phyloP scores from a whole-genome alignment of 2,329 filamentous ascomycete genomes.

The Zalaria sp. region DNA sequence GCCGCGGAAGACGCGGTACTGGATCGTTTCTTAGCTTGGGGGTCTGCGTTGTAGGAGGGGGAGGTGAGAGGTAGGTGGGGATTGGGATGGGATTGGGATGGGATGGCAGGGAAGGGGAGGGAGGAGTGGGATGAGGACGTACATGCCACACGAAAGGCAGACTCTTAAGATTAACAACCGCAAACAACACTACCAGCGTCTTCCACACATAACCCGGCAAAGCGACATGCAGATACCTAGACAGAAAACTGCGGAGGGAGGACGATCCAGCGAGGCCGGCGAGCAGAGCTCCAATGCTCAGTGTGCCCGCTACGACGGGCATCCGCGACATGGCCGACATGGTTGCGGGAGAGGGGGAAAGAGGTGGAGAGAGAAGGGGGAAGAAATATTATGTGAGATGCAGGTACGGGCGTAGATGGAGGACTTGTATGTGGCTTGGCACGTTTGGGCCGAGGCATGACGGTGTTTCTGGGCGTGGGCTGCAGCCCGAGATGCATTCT shows the following conservation, averaged over 20 bases:
- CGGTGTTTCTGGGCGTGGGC: too few species aligned
- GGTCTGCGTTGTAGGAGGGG: neutral
- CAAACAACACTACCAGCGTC: slow-evolving; percentile 33
- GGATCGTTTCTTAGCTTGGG: neutral
- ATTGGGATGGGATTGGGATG: neutral
- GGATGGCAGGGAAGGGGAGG: neutral
- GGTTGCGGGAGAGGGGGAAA: neutral
- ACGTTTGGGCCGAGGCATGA: too few species aligned
- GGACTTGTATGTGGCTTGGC: too few species aligned
- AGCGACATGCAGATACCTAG: slow-evolving; percentile 9
- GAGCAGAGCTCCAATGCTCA: slow-evolving; percentile 11
- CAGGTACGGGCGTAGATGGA: too few species aligned
- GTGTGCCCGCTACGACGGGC: slow-evolving; percentile 13
- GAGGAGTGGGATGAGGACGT: slow-evolving; percentile 18
- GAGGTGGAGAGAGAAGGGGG: too few species aligned
- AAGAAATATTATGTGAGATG: too few species aligned
- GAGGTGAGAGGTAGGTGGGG: neutral
- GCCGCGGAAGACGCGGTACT: slow-evolving; percentile 32
- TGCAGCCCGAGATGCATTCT: too few species aligned
- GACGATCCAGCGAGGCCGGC: slow-evolving; percentile 12
- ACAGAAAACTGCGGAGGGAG: slow-evolving; percentile 12
- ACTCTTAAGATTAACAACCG: slow-evolving; percentile 57
- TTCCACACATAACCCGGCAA: slow-evolving; percentile 15
- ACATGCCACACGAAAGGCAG: slow-evolving; percentile 66
- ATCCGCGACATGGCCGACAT: slow-evolving; percentile 19